Evolutionary conservation across 345 rosid genomes (phyloP), one percentile per base, ranked within the genome.

Genomic region (Pugionium cornutum): DNA sequence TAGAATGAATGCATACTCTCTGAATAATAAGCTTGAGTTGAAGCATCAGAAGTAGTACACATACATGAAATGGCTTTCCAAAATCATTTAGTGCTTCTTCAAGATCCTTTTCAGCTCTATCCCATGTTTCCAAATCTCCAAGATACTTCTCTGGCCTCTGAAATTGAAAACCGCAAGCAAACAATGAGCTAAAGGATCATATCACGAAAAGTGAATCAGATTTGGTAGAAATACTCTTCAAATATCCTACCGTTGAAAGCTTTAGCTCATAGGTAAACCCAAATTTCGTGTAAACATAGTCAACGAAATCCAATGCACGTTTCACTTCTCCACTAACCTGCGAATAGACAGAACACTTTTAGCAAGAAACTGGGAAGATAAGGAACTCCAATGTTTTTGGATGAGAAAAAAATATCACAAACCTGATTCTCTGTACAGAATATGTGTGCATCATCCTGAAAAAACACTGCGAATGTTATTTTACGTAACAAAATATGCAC

Each of bases 221-320:
- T 37, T 2, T 4, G 36, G 47, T 11, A 37, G 25, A 64, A 9
- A 28, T 49, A 39, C 28, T 28, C 5, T 50, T 5, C 18, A 53
- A 37, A 67, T 55, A 75, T 62, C 84, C 40, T 84, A 88, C 96
- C 75, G 94, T 86, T 52, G 98, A 91, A 54, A 88, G 77, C 81
- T 88, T 86, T 77, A 91, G 77, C 35, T 91, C 94, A 74, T 86
- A 88, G 53, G 89, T 83, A 79, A 91, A 86, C 40, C 97, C 87
- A 68, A 85, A 86, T 54, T 80, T 50, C 28, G 50, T 37, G 63
- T 91, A 86, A n/a, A 50, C 67, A 74, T 85, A 80, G 52, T 87
- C 75, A 66, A 88, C 80, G 75, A 91, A 91, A 6, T 86, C 91
- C 62, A 91, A 74, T 52, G 74, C 86, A 57, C 77, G 82, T 59